These are phyloP conservation scores for Leccinum subgranulosum DNA, from an alignment of 768 basidiomycete species.

Conservation along the genomic window DNA sequence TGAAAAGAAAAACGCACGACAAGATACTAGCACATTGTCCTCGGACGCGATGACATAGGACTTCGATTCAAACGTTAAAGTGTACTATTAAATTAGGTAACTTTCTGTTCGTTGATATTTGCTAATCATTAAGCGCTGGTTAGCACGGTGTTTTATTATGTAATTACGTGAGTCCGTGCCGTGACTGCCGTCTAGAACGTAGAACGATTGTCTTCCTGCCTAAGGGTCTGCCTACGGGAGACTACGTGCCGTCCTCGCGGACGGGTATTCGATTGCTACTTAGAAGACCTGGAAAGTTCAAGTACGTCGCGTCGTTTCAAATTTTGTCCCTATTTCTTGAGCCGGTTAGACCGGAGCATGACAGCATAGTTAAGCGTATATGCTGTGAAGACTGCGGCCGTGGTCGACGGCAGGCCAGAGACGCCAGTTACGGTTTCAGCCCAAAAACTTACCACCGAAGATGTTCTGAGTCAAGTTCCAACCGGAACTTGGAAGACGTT, in stretches of 20 bases:
- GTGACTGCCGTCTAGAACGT: too few species aligned
- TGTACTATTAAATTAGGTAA: neutral
- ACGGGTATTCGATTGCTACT: neutral
- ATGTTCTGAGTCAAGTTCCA: neutral
- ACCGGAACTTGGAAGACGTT: neutral
- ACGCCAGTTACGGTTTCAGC: neutral
- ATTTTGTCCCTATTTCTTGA: neutral
- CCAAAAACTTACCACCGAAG: neutral
- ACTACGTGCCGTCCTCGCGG: neutral
- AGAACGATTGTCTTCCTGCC: too few species aligned
- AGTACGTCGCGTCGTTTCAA: neutral
- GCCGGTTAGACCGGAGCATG: neutral
- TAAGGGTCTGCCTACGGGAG: too few species aligned
- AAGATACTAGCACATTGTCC: neutral
- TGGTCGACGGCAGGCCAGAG: neutral
- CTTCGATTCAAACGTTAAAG: neutral
- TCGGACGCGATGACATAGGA: neutral
- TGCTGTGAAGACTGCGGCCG: too few species aligned
- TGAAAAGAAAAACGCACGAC: neutral
- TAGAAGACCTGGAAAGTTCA: too few species aligned
- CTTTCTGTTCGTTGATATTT: neutral
- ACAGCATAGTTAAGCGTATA: neutral
- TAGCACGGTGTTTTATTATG: neutral
- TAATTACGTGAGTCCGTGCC: neutral
- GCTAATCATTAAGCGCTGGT: neutral